Conservation (phyloP, 805 yeast genomes). For the Lipomyces anomalus region DNA sequence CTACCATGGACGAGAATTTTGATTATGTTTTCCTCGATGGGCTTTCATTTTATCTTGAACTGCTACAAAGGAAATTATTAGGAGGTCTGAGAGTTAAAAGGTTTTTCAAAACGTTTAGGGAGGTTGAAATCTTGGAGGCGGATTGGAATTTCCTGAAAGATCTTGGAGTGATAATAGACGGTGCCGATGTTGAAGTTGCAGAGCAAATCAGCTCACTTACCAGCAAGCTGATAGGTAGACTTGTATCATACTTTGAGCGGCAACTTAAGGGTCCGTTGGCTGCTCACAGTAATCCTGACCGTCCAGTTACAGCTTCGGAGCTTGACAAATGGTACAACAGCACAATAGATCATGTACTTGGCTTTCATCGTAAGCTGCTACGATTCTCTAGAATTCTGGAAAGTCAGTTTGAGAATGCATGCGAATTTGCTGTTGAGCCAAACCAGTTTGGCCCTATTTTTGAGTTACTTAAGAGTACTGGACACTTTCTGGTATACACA, state of each 20-base stretch:
- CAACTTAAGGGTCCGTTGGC: slow-evolving; percentile 57
- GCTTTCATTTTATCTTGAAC: slow-evolving; percentile 60
- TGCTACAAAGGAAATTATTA: slow-evolving; percentile 69
- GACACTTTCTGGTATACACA: slow-evolving; percentile 73
- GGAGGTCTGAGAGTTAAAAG: slow-evolving; percentile 61
- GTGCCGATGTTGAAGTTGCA: slow-evolving; percentile 76
- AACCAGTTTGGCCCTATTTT: slow-evolving; percentile 43
- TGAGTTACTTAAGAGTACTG: slow-evolving; percentile 53
- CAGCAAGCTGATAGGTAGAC: slow-evolving; percentile 58
- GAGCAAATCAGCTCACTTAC: slow-evolving; percentile 62
- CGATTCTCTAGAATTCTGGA: slow-evolving; percentile 68
- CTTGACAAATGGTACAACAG: slow-evolving; percentile 47
- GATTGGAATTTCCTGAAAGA: slow-evolving; percentile 75
- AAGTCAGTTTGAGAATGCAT: slow-evolving; percentile 65
- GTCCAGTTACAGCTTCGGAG: slow-evolving; percentile 35
- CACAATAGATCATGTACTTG: slow-evolving; percentile 38
- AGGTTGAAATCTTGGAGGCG: slow-evolving; percentile 80
- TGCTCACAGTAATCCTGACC: background rate
- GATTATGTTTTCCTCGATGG: slow-evolving; percentile 70
- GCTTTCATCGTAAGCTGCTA: slow-evolving; percentile 69
- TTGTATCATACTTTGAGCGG: slow-evolving; percentile 63
- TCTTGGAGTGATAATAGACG: slow-evolving; percentile 71
- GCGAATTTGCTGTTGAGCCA: slow-evolving; percentile 38
- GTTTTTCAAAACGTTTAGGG: slow-evolving; percentile 78
- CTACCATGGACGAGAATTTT: slow-evolving; percentile 54